These are phyloP conservation scores for Rhinocladiella similis DNA, from an alignment of 2,329 filamentous ascomycete species.

Conservation along the genomic window DNA sequence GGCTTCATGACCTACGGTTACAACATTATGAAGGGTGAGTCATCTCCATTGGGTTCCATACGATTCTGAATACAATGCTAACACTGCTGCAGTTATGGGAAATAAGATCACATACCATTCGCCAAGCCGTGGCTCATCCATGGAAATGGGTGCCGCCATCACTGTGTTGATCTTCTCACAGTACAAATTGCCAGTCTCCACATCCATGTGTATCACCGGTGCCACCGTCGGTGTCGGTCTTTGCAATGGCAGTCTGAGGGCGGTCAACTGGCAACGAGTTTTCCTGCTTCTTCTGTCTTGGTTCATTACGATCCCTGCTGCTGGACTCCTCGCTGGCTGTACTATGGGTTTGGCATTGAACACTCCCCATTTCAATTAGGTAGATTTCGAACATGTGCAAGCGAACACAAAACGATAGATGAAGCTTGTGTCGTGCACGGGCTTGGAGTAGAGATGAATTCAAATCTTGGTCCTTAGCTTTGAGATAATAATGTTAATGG, in stretches of 20 bases:
- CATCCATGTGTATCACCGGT: conserved; percentile 77
- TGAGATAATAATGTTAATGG: too few relatives aligned
- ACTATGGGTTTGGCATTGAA: background rate
- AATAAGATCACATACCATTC: conserved; percentile 77
- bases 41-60: background rate
- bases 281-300: background rate
- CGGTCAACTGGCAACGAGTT: conserved; percentile 71
- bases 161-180: conserved; percentile 76
- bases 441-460: too few relatives aligned
- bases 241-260: conserved; percentile 70
- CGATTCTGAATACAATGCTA: conserved; percentile 23
- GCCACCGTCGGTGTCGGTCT: conserved; percentile 76
- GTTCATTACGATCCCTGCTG: background rate
- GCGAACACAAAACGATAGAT: too few relatives aligned
- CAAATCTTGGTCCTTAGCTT: too few relatives aligned
- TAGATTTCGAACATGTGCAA: too few relatives aligned
- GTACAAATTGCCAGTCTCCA: conserved; percentile 73
- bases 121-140: conserved; percentile 61
- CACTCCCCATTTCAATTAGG: background rate
- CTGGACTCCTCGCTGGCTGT: background rate
- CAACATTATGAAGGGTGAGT: conserved; percentile 77
- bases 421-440: too few relatives aligned
- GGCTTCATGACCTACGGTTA: conserved; percentile 76
- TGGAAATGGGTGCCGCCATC: conserved; percentile 78
- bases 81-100: conserved; percentile 64